Evolutionary conservation across 345 rosid genomes (phyloP).

Genomic region (Xanthoceras sorbifolium): DNA sequence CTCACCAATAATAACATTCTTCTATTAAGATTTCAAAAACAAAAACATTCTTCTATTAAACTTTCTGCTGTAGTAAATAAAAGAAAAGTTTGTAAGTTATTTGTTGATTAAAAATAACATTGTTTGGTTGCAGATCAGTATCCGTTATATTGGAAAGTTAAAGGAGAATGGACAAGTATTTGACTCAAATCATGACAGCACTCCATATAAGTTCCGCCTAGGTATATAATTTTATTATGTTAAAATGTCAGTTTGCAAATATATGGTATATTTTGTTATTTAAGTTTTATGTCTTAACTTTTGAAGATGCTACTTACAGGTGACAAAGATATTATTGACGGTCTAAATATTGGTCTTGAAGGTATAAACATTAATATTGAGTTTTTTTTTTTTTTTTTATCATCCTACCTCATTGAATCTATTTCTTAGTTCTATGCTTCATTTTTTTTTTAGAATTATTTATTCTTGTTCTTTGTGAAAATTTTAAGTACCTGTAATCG

Average conservation of each 20-base stretch:
- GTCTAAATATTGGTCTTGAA: conserved; percentile 57
- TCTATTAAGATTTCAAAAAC: no score
- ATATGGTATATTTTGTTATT: neutral
- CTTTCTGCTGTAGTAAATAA: neutral
- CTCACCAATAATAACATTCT: neutral
- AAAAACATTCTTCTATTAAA: neutral
- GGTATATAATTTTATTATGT: conserved; percentile 43
- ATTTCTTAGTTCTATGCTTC: neutral
- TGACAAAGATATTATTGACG: conserved; percentile 37
- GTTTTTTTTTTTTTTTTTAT: neutral
- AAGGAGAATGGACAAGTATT: conserved; percentile 51
- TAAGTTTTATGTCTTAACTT: neutral
- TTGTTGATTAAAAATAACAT: neutral
- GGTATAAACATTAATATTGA: conserved; percentile 40
- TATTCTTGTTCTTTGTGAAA: neutral
- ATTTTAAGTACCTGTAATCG: neutral
- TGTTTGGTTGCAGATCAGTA: conserved; percentile 43
- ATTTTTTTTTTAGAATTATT: neutral
- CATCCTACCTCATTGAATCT: neutral
- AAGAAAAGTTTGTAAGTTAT: neutral
- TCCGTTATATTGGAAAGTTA: conserved; percentile 48
- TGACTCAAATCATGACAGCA: conserved; percentile 44
- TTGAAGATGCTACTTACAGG: conserved; percentile 37
- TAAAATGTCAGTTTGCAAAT: neutral
- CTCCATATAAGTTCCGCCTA: conserved; percentile 46